Base-by-base conservation (phyloP, 2,329 filamentous ascomycete species). In the Talaromyces sp. region DNA sequence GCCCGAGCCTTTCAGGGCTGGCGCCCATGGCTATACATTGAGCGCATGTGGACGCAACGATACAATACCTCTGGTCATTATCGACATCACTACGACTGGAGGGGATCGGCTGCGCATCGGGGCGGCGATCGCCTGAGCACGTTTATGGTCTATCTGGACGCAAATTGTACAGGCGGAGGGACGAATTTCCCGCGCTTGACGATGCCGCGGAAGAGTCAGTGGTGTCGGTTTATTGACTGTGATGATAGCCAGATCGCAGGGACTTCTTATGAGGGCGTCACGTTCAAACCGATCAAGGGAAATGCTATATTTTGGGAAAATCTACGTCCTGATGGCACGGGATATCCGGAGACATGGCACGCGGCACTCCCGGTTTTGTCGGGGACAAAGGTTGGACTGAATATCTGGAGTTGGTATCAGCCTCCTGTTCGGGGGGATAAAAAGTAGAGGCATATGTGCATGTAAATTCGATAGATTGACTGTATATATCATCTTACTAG, bases 291-390 rank as follows among this genome's bases (percentile, higher is more conserved):
- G 0, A 80, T 83, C 47, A 80, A 80, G 64, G 84, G 85, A 0
- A 86, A 86, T 75, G 86, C 86, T 1, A 81, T 89, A 1, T 89
- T 84, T 66, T 89, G 86, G 86, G 83, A 85, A 75, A 89, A 89
- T 73, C 78, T 88, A 64, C 77, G 82, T 45, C 67, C 76, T 0
- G 84, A 87, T 73, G 86, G 86, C 2, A 79, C 75, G 24, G 85
- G 85, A 13, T 86, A 85, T 70, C 77, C 80, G 65, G 85, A 88
- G 74, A 86, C 84, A 37, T 86, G 86, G 79, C 86, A 89, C 79
- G 85, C 85, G 50, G 86, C 85, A 5, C 76, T 87, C 70, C 85
- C 86, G 9, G 86, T 89, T 0, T 74, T 75, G 58, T 78, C 74
- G 47, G 86, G 86, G 2, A 79, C 76, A 43, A 88, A 89, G 77